Evolutionary conservation across 2,329 filamentous ascomycete species (phyloP), one percentile per base, ranked within the genome.

Genomic region (Exophiala mesophila): DNA sequence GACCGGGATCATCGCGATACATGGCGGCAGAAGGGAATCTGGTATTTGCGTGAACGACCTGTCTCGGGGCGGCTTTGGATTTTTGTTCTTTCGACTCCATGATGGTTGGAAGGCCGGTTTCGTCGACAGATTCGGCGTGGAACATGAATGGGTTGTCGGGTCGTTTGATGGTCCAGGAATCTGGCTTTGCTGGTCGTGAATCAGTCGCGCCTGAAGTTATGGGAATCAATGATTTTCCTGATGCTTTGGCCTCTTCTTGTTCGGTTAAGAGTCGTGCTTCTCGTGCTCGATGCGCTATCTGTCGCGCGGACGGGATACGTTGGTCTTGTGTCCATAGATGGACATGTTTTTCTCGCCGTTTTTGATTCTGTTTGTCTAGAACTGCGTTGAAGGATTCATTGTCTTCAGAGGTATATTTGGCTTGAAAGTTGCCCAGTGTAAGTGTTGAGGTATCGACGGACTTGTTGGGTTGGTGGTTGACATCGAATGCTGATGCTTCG

Each of bases 331-430:
- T 76, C 80, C 88, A 94, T 33, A 97, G 71, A 85, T 90, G 96
- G 1, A 81, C 80, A 59, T 95, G 85, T 57, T 90, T 94, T 57
- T 89, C 83, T 1, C 85, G 82, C 37, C 76, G 78, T 62, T 88
- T 90, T 48, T 82, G 75, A 59, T 96, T 98, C 59, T 96, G 88
- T 57, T 82, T 85, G 66, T 98, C 92, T 19, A 97, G 71, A 1
- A 98, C 73, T 55, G 83, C 84, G 64, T 95, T 94, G 69, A 98
- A 97, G 55, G 86, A 94, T 61, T 96, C 92, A 59, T 97, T 97
- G 62, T 98, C 92, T 64, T 98, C 92, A 58, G 88, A 95, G 1
- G 90, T 98, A 66, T 96, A 97, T 54, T 86, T 90, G 3, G 85
- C 77, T 60, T 98, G 92, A 57, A 96, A 98, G 1, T 82, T 78